phyloP scores from a whole-genome alignment of 192 early-diverging fungal genomes.

The Pilobolus umbonatus region DNA sequence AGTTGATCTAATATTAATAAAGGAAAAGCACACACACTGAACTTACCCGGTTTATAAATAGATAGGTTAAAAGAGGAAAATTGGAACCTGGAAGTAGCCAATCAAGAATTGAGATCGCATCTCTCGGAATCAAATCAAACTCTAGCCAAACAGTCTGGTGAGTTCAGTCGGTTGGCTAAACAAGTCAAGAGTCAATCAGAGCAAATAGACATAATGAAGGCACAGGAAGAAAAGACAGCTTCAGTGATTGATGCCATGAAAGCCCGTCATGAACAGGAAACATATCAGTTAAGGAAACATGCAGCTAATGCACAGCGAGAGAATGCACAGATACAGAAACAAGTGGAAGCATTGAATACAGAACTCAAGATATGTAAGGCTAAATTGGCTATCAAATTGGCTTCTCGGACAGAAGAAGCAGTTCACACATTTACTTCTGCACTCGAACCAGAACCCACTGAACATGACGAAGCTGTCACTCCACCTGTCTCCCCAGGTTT shows the following conservation, averaged over 20 bases:
- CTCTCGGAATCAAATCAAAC: conserved; percentile 37
- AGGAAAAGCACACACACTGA: neutral
- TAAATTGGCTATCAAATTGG: conserved; percentile 23
- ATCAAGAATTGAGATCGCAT: conserved; percentile 40
- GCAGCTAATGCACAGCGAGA: conserved; percentile 54
- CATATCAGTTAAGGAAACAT: conserved; percentile 46
- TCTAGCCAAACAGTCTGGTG: conserved; percentile 38
- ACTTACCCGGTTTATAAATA: conserved; percentile 18
- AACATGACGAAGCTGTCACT: neutral
- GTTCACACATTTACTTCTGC: neutral
- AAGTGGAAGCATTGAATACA: conserved; percentile 54
- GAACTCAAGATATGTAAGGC: conserved; percentile 38
- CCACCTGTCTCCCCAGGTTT: neutral
- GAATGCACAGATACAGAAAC: conserved; percentile 43
- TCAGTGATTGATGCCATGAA: conserved; percentile 42
- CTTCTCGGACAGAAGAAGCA: conserved; percentile 4
- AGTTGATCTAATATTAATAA: conserved; percentile 1
- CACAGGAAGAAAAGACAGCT: conserved; percentile 45
- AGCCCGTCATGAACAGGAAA: conserved; percentile 60
- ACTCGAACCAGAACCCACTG: neutral
- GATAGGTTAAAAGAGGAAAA: conserved; percentile 49
- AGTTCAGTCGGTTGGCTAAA: conserved; percentile 50
- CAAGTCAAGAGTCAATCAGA: conserved; percentile 49
- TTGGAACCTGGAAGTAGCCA: conserved; percentile 49
- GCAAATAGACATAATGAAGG: conserved; percentile 55